phyloP scores from a whole-genome alignment of 2,329 filamentous ascomycete genomes.

The Microsporum audouinii region DNA sequence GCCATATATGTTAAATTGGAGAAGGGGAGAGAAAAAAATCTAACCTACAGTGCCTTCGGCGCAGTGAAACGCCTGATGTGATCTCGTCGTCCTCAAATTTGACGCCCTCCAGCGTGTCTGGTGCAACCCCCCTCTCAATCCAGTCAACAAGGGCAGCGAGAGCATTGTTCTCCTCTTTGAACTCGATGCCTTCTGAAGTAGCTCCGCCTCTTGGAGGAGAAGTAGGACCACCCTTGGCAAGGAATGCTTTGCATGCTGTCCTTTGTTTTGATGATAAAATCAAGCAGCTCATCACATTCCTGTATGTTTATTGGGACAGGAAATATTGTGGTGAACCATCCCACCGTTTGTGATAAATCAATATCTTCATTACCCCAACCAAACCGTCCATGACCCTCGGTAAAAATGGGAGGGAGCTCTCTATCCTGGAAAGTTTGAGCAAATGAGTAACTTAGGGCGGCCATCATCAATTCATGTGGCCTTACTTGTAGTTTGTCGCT shows the following conservation, averaged over 20 bases:
- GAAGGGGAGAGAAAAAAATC: not conserved
- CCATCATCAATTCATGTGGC: not conserved
- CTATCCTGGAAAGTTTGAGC: conserved; percentile 33
- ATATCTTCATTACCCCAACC: conserved; percentile 30
- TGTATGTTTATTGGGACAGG: conserved; percentile 18
- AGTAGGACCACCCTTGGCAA: not conserved
- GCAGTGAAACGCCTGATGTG: not conserved
- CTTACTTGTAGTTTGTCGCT: not conserved
- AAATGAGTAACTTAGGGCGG: conserved; percentile 34
- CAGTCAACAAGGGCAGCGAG: not conserved
- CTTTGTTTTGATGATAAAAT: not conserved
- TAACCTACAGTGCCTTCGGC: not conserved
- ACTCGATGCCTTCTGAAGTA: not conserved
- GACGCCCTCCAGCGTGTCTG: not conserved
- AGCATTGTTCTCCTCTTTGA: not conserved
- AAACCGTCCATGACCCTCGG: conserved; percentile 40
- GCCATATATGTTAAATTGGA: not conserved
- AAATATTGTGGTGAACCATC: conserved; percentile 41
- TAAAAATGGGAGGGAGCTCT: conserved; percentile 34
- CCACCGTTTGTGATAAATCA: conserved; percentile 38
- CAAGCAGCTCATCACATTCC: not conserved
- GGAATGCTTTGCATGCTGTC: not conserved
- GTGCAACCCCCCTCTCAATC: not conserved
- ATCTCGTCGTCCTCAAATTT: not conserved
- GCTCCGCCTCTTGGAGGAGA: conserved; percentile 10